Evolutionary conservation across 805 yeast genomes (phyloP).

Genomic region (Phaffomyces opuntiae): DNA sequence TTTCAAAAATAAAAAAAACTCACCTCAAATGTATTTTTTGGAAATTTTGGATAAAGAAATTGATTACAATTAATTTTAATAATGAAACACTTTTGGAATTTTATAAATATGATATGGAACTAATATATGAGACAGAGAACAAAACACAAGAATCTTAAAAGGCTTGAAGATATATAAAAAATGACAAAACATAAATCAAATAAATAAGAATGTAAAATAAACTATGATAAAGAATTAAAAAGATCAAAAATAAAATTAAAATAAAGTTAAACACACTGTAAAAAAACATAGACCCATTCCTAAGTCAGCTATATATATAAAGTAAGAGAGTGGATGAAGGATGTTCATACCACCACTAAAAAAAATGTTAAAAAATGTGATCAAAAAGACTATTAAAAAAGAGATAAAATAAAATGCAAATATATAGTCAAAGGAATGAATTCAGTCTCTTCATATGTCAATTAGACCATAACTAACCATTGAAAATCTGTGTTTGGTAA

Average conservation of each 20-base stretch:
- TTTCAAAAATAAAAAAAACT: neutral
- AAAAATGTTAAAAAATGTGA: neutral
- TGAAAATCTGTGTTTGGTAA: no score
- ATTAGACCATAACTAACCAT: no score
- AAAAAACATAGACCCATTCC: neutral
- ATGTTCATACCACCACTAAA: neutral
- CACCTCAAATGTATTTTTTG: no score
- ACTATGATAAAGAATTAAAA: neutral
- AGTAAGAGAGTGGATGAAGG: no score
- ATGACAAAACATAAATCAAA: neutral
- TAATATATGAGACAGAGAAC: neutral
- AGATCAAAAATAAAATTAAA: constrained; percentile 3
- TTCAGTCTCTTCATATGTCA: no score
- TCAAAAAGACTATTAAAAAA: neutral
- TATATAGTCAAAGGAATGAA: no score
- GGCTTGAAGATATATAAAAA: neutral
- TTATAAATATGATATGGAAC: neutral
- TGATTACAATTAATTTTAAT: no score
- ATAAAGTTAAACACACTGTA: neutral
- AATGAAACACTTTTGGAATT: no score
- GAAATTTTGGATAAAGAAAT: no score
- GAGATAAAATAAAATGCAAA: neutral
- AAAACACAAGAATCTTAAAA: neutral
- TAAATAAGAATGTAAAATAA: neutral
- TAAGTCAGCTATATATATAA: neutral